These are phyloP conservation scores for Marasmius sp. DNA, from an alignment of 1,284 basidiomycete genomes.

Conservation along the genomic window DNA sequence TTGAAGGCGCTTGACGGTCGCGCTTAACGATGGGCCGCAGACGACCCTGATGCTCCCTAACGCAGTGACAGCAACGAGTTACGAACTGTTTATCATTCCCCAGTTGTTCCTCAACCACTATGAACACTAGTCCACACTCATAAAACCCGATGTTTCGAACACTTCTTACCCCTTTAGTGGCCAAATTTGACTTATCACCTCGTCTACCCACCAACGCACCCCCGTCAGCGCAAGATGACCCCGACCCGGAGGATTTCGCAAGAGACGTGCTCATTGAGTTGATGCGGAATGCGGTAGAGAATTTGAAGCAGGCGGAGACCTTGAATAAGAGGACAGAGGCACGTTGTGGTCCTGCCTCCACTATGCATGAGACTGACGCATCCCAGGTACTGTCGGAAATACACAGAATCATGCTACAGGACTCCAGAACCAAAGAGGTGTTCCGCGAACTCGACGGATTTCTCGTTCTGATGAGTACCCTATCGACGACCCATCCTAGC, in stretches of 20 bases:
- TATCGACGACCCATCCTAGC: slow-evolving; percentile 52
- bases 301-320: slow-evolving; percentile 55
- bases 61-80: too few species aligned
- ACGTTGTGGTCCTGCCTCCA: slow-evolving; percentile 16
- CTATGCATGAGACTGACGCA: neutral
- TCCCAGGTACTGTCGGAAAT: slow-evolving; percentile 60
- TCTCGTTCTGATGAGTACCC: slow-evolving; percentile 65
- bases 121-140: slow-evolving; percentile 2
- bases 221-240: slow-evolving; percentile 38
- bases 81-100: too few species aligned
- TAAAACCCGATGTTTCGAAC: slow-evolving; percentile 43
- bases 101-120: neutral
- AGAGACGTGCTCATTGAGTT: slow-evolving; percentile 69
- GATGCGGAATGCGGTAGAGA: slow-evolving; percentile 68
- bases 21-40: too few species aligned
- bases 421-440: slow-evolving; percentile 64
- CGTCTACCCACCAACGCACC: slow-evolving; percentile 21
- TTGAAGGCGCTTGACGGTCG: too few species aligned
- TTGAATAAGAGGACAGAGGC: slow-evolving; percentile 52
- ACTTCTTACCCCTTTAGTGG: slow-evolving; percentile 49
- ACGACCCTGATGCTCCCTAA: neutral
- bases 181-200: slow-evolving; percentile 45
- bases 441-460: slow-evolving; percentile 82
- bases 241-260: slow-evolving; percentile 68
- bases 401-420: slow-evolving; percentile 57